Evolutionary conservation across 768 basidiomycete genomes (phyloP), one percentile per base, ranked within the genome.

Genomic region (Russula vinacea): DNA sequence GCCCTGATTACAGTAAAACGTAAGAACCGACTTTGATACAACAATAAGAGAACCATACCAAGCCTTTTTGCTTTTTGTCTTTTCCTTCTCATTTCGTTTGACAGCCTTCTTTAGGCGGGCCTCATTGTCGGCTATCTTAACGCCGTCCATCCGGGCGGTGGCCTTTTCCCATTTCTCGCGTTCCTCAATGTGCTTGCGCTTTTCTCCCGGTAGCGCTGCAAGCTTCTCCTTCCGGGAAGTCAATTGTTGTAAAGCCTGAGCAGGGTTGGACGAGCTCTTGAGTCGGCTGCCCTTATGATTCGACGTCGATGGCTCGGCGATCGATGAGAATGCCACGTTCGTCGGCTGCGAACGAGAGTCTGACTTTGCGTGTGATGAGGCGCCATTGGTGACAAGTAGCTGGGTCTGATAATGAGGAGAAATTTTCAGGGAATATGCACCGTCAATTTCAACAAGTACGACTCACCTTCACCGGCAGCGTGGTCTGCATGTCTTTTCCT

Each of bases 71-170:
- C 86, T 86, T 78, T 91, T 94, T 26, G 65, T 70, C 73, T 98
- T 98, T 69, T 86, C 86, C 74, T 96, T 95, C 76, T 97, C 96
- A 67, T 91, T 88, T 73, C 91, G 80, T 80, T 97, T 98, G 9
- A 84, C 86, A 47, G 94, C 94, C 78, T 97, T 98, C 79, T 96
- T 98, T 71, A 99, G 74, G 51, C 88, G 78, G 1, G 69, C 73
- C 72, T 93, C 92, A 69, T 95, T 91, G 70, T 98, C 97, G 55
- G 83, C 84, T 35, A 99, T 87, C 75, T 98, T 99, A 54, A 88
- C 87, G 2, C 97, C 97, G 60, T 91, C 92, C 63, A 97, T 78
- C 55, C 92, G 81, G 35, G 92, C 86, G 71, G 88, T 85, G 0
- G 95, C 94, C 76, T 95, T 96, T 55, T 85, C 84, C 92, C 94